Evolutionary conservation across 1,284 basidiomycete species (phyloP), one percentile per base, ranked within the genome.

Genomic region (Paramarasmius palmivorus): DNA sequence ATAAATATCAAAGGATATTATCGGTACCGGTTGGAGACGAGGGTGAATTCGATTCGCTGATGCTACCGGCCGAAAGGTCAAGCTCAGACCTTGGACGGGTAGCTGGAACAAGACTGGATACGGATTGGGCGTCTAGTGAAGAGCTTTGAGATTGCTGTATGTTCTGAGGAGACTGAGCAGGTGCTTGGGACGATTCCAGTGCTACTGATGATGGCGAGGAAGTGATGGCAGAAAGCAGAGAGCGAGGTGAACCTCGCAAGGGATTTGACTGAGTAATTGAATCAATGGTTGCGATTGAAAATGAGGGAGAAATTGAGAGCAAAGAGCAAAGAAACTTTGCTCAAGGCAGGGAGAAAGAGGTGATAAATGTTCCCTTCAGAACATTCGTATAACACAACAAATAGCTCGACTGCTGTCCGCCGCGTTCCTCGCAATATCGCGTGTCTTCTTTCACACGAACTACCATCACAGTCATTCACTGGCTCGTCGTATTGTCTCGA

Each of bases 31-130:
- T 53, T 29, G 51, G 36, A 50, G 51, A 37, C 15, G 52, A 50
- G 49, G 53, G 44, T 53, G 47, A 44, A 41, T 44, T 38, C 40
- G 47, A 49, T 37, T 55, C 49, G 35, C 54, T 45, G 19, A 56
- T 64, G 55, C 52, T 58, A 54, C 57, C 60, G 64, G 70, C 73
- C 61, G 67, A 76, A 69, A 78, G 76, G 73, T 88, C 86, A 66
- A 82, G 76, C 66, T 84, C 81, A 61, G 79, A 76, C 71, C 84
- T 74, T 51, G 77, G 68, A 66, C 86, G 84, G 61, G 79, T 84
- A 57, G 82, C 73, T 60, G 86, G 86, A 63, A 88, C 72, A 63
- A 83, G 72, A 70, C 67, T 57, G 14, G 55, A 26, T 15, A 41
- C 22, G n/a, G 46, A 14, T 19, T 19, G 46, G 40, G 34, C 22